Conservation (phyloP, 352 stramenopile species). For the Vaucheria bursata region DNA sequence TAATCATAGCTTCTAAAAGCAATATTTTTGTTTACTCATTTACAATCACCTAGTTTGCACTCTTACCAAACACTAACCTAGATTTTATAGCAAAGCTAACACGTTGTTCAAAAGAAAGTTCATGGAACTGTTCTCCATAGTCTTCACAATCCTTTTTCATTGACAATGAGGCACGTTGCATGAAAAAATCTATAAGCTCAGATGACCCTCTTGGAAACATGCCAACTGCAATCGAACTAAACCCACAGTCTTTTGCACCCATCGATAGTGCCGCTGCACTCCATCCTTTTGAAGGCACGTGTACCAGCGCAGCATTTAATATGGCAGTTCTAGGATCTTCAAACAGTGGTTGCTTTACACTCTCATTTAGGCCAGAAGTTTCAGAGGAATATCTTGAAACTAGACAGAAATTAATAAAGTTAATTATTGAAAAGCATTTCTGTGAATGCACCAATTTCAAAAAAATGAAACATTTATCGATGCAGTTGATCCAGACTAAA, state of each 20-base stretch:
- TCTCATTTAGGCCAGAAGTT: too few species aligned
- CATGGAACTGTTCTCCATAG: background rate
- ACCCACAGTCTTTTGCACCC: conserved; percentile 22
- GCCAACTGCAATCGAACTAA: conserved; percentile 27
- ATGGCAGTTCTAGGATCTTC: conserved; percentile 24
- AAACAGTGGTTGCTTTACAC: too few species aligned
- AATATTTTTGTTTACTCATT: too few species aligned
- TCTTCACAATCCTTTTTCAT: background rate
- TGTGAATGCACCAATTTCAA: too few species aligned
- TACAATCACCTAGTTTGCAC: too few species aligned
- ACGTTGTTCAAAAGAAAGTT: background rate
- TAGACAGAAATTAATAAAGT: too few species aligned
- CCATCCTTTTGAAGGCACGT: conserved; percentile 26
- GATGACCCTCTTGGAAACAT: conserved; percentile 31
- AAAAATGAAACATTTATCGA: too few species aligned
- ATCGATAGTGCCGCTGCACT: conserved; percentile 18
- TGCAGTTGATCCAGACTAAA: too few species aligned
- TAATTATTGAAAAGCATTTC: too few species aligned
- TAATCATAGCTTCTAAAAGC: too few species aligned
- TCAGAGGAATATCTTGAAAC: too few species aligned
- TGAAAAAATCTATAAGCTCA: conserved; percentile 24
- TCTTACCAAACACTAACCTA: too few species aligned
- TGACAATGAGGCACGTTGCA: conserved; percentile 11
- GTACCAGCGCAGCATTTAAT: conserved; percentile 16
- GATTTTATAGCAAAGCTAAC: background rate